These are phyloP conservation scores for Prillingera fragicola DNA, from an alignment of 1,284 basidiomycete species.

Conservation along the genomic window DNA sequence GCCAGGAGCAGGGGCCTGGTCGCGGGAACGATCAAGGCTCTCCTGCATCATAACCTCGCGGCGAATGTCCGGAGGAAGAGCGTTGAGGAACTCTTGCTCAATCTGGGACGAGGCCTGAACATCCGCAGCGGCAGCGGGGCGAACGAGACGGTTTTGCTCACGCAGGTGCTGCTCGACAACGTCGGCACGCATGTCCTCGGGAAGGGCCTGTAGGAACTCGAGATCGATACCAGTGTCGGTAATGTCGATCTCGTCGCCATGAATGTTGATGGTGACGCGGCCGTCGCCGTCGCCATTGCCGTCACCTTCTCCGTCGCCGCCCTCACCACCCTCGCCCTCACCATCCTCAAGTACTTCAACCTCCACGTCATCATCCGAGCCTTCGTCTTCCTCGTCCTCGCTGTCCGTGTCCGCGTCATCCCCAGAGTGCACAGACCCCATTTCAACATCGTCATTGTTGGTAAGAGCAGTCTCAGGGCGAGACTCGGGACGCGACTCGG, in stretches of 20 bases:
- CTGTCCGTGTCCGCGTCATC: too few relatives aligned
- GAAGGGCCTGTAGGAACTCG: conserved; percentile 93
- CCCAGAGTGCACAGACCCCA: too few relatives aligned
- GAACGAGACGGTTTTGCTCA: conserved; percentile 57
- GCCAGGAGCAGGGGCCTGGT: conserved; percentile 49
- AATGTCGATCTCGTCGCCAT: conserved; percentile 93
- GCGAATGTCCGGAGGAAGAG: conserved; percentile 89
- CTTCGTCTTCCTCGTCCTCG: conserved; percentile 49
- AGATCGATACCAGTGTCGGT: conserved; percentile 98
- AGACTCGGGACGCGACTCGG: conserved; percentile 53
- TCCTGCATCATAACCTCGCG: conserved; percentile 97
- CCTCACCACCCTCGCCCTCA: conserved; percentile 8
- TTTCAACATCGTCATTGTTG: conserved; percentile 68
- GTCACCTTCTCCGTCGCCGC: conserved; percentile 10
- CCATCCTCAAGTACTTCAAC: neutral
- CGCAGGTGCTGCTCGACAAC: conserved; percentile 96
- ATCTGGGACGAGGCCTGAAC: conserved; percentile 69
- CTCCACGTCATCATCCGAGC: conserved; percentile 22
- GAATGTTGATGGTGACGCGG: conserved; percentile 77
- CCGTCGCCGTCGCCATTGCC: conserved; percentile 49
- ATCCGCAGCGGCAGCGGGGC: conserved; percentile 61
- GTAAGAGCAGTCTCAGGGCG: conserved; percentile 55
- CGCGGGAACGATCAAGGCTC: conserved; percentile 66
- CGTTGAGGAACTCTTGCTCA: conserved; percentile 91
- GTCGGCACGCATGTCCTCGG: conserved; percentile 98